phyloP scores from a whole-genome alignment of 1,284 basidiomycete species.

The Rhizoctonia solani region DNA sequence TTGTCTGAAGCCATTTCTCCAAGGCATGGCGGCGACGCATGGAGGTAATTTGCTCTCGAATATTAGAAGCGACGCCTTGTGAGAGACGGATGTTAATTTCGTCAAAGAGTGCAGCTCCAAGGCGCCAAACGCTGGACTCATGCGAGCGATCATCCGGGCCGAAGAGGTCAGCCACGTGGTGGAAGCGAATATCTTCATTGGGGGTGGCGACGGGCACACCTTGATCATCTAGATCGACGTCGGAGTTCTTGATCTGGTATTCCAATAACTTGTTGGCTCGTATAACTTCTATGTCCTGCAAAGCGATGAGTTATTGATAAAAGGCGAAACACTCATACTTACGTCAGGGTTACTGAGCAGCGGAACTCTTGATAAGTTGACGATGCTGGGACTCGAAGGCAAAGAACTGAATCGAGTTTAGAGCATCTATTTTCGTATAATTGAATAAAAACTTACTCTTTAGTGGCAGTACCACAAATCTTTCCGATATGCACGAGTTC shows the following conservation, averaged over 20 bases:
- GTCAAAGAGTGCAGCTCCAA: constrained; percentile 93
- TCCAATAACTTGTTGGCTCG: constrained; percentile 56
- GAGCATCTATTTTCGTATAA: no score
- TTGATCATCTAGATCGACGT: constrained; percentile 62
- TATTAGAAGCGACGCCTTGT: constrained; percentile 57
- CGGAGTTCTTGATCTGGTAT: constrained; percentile 77
- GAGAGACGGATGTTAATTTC: constrained; percentile 68
- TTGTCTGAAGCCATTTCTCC: constrained; percentile 83
- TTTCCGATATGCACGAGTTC: constrained; percentile 75
- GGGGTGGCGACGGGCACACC: constrained; percentile 64
- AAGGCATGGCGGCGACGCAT: constrained; percentile 82
- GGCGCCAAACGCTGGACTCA: constrained; percentile 81
- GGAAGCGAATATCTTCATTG: constrained; percentile 68
- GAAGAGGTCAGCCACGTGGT: constrained; percentile 76
- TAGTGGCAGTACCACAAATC: constrained; percentile 58
- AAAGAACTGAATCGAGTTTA: constrained; percentile 34
- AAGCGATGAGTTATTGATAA: constrained; percentile 35
- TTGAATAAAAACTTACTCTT: constrained; percentile 44
- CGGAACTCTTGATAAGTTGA: constrained; percentile 41
- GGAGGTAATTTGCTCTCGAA: constrained; percentile 61
- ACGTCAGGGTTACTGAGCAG: constrained; percentile 40
- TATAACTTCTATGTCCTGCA: constrained; percentile 35
- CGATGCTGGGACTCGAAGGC: constrained; percentile 38
- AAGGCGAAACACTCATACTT: constrained; percentile 36
- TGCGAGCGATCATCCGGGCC: constrained; percentile 72